These are phyloP conservation scores for Castanea mollissima DNA, from an alignment of 306 rosid genomes.

Conservation along the genomic window DNA sequence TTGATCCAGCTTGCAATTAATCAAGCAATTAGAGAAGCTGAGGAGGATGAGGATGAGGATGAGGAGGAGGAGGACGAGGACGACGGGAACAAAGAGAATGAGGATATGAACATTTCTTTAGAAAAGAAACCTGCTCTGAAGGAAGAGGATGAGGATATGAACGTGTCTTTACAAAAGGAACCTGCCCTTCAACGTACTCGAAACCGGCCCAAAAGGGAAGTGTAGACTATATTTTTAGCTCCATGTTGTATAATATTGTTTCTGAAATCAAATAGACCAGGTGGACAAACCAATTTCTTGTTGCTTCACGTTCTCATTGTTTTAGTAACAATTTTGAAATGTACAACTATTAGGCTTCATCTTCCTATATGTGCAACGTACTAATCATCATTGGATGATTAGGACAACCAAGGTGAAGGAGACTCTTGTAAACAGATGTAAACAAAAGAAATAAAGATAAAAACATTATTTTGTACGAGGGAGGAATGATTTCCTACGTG, in stretches of 20 bases:
- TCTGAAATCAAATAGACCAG: neutral
- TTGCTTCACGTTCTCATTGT: constrained; percentile 12
- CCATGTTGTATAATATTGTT: neutral
- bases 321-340: constrained; percentile 4
- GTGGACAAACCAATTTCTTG: constrained; percentile 7
- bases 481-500: no score
- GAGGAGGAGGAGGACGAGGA: constrained; percentile 30
- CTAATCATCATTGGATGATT: neutral
- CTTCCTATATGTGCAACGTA: neutral
- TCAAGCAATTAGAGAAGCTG: constrained; percentile 69
- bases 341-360: neutral
- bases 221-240: constrained; percentile 23
- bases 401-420: neutral
- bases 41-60: constrained; percentile 31
- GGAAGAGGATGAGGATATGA: constrained; percentile 18
- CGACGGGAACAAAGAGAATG: neutral
- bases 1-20: constrained; percentile 67
- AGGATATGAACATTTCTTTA: constrained; percentile 24
- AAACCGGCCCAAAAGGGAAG: constrained; percentile 80
- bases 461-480: no score
- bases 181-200: constrained; percentile 63
- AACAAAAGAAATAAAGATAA: no score
- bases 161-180: constrained; percentile 41
- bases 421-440: no score
- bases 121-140: constrained; percentile 53